These are phyloP conservation scores for Neopestalotiopsis sp. DNA, from an alignment of 2,329 filamentous ascomycete genomes.

Conservation along the genomic window DNA sequence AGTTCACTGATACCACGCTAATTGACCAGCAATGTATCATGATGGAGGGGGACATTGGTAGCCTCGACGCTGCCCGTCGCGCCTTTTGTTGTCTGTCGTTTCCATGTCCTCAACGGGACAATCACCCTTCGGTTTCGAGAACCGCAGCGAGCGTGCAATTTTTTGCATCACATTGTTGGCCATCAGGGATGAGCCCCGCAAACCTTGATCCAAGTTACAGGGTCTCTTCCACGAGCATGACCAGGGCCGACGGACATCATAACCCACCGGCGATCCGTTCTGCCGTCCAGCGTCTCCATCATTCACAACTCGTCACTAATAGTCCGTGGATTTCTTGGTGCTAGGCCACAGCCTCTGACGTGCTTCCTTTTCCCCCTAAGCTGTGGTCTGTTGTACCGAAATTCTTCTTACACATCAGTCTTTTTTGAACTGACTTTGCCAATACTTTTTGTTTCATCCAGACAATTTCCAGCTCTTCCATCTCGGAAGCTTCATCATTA, in stretches of 20 bases:
- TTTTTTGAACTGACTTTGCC: no score
- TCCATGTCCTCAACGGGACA: conserved; percentile 4
- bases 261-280: not conserved
- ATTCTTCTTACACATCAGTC: no score
- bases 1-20: conserved; percentile 1
- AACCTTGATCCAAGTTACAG: not conserved
- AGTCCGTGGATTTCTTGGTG: not conserved
- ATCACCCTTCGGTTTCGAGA: not conserved
- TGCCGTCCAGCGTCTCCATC: not conserved
- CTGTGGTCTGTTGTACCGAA: no score
- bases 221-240: not conserved
- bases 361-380: no score
- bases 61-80: not conserved
- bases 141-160: not conserved
- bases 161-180: not conserved
- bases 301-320: not conserved
- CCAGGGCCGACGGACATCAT: not conserved
- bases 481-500: no score
- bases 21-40: not conserved
- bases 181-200: not conserved
- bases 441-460: no score
- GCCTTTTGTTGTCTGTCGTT: not conserved
- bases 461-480: no score
- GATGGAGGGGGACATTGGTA: not conserved
- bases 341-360: no score